Conservation (phyloP, 495 filamentous ascomycete genomes). For the Jackrogersella multiformis region DNA sequence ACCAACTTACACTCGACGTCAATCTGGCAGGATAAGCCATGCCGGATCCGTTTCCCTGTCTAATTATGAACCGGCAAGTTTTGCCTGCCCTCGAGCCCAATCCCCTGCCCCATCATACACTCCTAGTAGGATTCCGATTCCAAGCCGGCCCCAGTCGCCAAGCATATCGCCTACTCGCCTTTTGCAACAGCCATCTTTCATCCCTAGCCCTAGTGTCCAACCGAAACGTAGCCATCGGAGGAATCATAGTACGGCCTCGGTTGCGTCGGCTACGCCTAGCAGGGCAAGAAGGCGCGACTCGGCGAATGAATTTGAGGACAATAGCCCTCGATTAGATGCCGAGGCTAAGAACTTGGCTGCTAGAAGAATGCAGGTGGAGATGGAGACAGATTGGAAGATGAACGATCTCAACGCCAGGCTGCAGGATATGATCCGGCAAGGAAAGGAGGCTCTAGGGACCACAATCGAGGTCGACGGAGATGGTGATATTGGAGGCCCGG, state of each 20-base stretch:
- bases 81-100: slow-evolving; percentile 57
- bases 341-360: slow-evolving; percentile 76
- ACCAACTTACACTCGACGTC: slow-evolving; percentile 35
- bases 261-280: slow-evolving; percentile 34
- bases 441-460: slow-evolving; percentile 84
- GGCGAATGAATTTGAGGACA: slow-evolving; percentile 44
- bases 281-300: slow-evolving; percentile 36
- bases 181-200: slow-evolving; percentile 42
- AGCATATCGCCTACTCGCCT: slow-evolving; percentile 30
- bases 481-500: slow-evolving; percentile 24
- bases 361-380: slow-evolving; percentile 72
- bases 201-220: slow-evolving; percentile 42
- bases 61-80: slow-evolving; percentile 59
- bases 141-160: slow-evolving; percentile 43
- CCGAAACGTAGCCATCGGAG: slow-evolving; percentile 47
- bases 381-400: slow-evolving; percentile 80
- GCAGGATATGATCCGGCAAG: slow-evolving; percentile 86
- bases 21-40: slow-evolving; percentile 53
- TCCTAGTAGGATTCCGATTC: slow-evolving; percentile 54
- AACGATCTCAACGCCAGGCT: slow-evolving; percentile 79
- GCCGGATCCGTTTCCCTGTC: slow-evolving; percentile 56
- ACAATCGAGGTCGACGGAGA: slow-evolving; percentile 72
- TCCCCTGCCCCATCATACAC: slow-evolving; percentile 37
- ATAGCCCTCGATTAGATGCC: slow-evolving; percentile 55
- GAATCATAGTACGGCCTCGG: slow-evolving; percentile 48